A percentile compares a stretch with the other conserved stretches of the same genome.
Evolutionary conservation across 257 asterid species (phyloP).

Genomic region (Solanum tacnaense): DNA sequence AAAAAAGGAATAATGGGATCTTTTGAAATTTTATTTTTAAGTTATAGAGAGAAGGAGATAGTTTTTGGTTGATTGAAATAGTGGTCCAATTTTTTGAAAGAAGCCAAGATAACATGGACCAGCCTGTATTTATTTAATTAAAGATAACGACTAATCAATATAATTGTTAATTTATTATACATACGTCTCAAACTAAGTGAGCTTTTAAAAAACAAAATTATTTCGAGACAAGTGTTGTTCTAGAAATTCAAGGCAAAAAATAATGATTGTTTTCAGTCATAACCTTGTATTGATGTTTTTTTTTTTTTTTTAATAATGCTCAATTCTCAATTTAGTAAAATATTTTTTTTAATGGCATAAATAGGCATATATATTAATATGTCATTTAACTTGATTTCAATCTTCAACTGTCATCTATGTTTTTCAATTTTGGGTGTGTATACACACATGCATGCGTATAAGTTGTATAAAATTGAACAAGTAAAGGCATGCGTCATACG

Average conservation of each 20-base stretch:
- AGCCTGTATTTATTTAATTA: neutral
- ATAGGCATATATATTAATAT: too few relatives aligned
- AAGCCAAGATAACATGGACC: neutral
- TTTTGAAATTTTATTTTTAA: neutral
- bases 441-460: too few relatives aligned
- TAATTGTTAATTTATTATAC: neutral
- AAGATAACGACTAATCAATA: neutral
- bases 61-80: neutral
- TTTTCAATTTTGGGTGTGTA: too few relatives aligned
- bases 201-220: neutral
- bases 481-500: too few relatives aligned
- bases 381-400: too few relatives aligned
- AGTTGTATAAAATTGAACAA: too few relatives aligned
- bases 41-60: neutral
- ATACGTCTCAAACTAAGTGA: neutral
- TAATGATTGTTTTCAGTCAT: neutral
- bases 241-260: too few relatives aligned
- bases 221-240: neutral
- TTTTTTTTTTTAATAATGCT: too few relatives aligned
- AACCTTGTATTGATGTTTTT: neutral
- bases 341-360: too few relatives aligned
- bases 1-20: neutral
- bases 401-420: too few relatives aligned
- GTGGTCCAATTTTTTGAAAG: constrained; percentile 5
- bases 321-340: too few relatives aligned